Percentiles rank a stretch among this genome's conserved stretches.
phyloP scores from a whole-genome alignment of 768 basidiomycete genomes.

The Boletus coccyginus region DNA sequence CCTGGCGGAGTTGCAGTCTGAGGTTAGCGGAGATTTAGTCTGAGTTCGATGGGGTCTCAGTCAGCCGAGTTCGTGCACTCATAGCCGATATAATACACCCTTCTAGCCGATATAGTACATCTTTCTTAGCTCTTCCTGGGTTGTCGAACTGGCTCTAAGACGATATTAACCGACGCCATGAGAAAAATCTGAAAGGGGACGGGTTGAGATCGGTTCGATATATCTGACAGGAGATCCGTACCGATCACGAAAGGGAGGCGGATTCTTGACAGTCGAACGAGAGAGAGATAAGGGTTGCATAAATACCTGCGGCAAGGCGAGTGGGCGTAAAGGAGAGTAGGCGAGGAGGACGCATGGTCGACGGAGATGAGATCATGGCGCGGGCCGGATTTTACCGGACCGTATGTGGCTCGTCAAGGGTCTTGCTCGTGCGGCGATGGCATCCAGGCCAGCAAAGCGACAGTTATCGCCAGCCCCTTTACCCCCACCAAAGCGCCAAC shows the following conservation, averaged over 20 bases:
- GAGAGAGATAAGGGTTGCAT: background rate
- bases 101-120: no score
- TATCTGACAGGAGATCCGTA: constrained; percentile 7
- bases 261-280: background rate
- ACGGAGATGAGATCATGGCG: no score
- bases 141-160: no score
- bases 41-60: no score
- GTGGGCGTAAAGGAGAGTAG: background rate
- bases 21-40: no score
- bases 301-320: no score
- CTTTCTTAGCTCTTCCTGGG: no score
- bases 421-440: constrained; percentile 33
- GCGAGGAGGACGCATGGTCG: background rate
- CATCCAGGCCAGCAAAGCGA: constrained; percentile 40
- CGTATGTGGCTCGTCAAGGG: background rate
- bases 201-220: background rate
- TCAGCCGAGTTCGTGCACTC: no score
- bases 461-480: constrained; percentile 44
- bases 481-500: constrained; percentile 59
- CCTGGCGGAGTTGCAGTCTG: no score
- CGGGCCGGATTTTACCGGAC: constrained; percentile 13
- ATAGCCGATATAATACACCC: no score
- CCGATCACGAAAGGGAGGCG: background rate
- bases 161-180: constrained; percentile 32
- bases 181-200: background rate